Base-by-base conservation (phyloP, 257 asterid genomes). In the Scutellaria minor region DNA sequence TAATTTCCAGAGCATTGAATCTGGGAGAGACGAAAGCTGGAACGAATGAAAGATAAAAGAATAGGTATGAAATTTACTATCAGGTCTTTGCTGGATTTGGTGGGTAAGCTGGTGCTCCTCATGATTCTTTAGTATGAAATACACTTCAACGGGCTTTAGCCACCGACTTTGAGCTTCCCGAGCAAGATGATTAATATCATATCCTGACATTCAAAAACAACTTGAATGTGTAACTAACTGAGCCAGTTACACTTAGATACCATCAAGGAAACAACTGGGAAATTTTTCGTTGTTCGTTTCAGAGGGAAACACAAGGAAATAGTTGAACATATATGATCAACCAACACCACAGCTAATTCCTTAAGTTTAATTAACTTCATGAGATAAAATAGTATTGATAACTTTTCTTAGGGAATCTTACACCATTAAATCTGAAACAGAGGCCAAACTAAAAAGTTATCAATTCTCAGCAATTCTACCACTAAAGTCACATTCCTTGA, bases 141-240 rank as follows among this genome's bases (percentile, higher is more conserved):
- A 80, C 63, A 94, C 93, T 88, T 94, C 99, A 39, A 84, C 86
- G 3, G 99, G 97, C 86, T 89, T 94, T 54, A 94, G 85, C 99
- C 99, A 94, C 73, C 99, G 89, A 76, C 53, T 65, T 77, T 82
- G 94, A 81, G 99, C 97, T 81, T 94, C 99, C 48, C 82, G 83
- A 72, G 79, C 89, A 79, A 94, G 84, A 68, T 85, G 82, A 66
- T 73, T 73, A 63, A 89, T 81, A 71, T 84, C 85, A 72, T 79
- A 85, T 44, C 82, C 99, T 94, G 93, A 76, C 80, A 78, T 50
- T 55, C 55, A 70, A 15, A 51, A 22, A 52, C 54, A 31, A 31
- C 13, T 40, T 11, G 71, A 44, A 56, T 24, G 54, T 42, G 61
- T 14, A 39, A 72, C 46, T 24, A 39, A 37, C 18, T 14, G 5